Evolutionary conservation across 257 asterid species (phyloP).

Genomic region (Ilex asprella): DNA sequence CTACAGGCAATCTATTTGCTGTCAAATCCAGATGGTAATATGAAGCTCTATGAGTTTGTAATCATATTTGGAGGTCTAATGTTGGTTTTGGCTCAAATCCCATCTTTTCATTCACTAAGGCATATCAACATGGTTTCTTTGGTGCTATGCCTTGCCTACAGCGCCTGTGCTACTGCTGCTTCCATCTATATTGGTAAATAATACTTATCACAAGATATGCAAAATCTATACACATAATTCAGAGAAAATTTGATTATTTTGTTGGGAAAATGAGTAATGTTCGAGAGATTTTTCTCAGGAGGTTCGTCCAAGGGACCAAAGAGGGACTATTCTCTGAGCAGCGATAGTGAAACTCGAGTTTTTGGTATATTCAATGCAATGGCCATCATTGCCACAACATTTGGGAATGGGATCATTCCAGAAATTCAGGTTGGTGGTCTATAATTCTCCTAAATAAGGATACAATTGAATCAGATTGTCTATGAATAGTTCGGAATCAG

Average conservation of each 20-base stretch:
- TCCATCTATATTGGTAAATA: constrained; percentile 69
- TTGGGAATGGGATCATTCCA: constrained; percentile 90
- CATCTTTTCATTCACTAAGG: constrained; percentile 92
- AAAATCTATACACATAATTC: no score
- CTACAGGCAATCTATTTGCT: constrained; percentile 60
- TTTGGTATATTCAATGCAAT: constrained; percentile 70
- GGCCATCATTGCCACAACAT: constrained; percentile 86
- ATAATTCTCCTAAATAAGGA: neutral
- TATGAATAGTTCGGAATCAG: no score
- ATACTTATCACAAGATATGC: neutral
- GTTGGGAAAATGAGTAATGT: neutral
- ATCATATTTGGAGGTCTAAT: constrained; percentile 70
- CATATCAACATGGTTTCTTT: constrained; percentile 78
- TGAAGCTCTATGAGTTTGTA: constrained; percentile 61
- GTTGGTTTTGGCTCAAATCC: constrained; percentile 83
- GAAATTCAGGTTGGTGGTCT: constrained; percentile 60
- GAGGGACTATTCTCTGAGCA: constrained; percentile 50
- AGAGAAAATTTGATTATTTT: neutral
- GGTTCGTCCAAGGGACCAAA: constrained; percentile 60
- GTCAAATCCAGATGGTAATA: constrained; percentile 48
- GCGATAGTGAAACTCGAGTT: constrained; percentile 33
- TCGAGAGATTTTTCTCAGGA: constrained; percentile 32
- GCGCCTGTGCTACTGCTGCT: constrained; percentile 79
- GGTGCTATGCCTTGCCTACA: constrained; percentile 58
- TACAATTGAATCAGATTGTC: no score